These are phyloP conservation scores for Mycosphaerelloides madeirae DNA, from an alignment of 2,329 filamentous ascomycete species.

Conservation along the genomic window DNA sequence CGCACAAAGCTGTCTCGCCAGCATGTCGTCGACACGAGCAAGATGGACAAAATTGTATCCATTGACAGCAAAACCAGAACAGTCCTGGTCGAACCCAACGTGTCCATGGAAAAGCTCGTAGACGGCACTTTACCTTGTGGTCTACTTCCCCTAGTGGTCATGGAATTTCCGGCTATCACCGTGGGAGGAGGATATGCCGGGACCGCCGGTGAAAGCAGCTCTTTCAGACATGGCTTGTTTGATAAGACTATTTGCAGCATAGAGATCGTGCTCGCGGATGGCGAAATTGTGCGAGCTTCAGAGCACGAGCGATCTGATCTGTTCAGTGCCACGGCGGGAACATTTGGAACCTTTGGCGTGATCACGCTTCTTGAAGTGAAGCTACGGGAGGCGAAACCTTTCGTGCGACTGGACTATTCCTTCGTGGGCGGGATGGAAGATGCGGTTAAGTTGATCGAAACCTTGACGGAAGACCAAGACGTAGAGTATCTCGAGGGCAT, in stretches of 20 bases:
- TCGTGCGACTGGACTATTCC: conserved; percentile 48
- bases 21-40: conserved; percentile 46
- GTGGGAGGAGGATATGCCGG: conserved; percentile 63
- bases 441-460: conserved; percentile 38
- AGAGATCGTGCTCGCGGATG: conserved; percentile 61
- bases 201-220: conserved; percentile 63
- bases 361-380: conserved; percentile 53
- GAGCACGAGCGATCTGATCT: conserved; percentile 53
- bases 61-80: conserved; percentile 41
- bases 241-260: conserved; percentile 58
- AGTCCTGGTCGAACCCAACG: conserved; percentile 61
- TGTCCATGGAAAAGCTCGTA: conserved; percentile 62
- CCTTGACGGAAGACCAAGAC: conserved; percentile 32
- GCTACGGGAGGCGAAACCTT: conserved; percentile 44
- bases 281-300: conserved; percentile 40
- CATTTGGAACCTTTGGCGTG: conserved; percentile 63
- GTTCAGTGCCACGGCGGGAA: conserved; percentile 60
- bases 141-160: conserved; percentile 61
- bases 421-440: conserved; percentile 39
- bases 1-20: conserved; percentile 32
- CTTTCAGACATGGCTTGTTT: conserved; percentile 63
- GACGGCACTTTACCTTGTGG: conserved; percentile 52
- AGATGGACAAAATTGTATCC: conserved; percentile 44
- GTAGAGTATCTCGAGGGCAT: conserved; percentile 64
- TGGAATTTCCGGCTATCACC: conserved; percentile 66